Evolutionary conservation across 2,329 filamentous ascomycete species (phyloP), one percentile per base, ranked within the genome.

Genomic region (Epichloe glyceriae): DNA sequence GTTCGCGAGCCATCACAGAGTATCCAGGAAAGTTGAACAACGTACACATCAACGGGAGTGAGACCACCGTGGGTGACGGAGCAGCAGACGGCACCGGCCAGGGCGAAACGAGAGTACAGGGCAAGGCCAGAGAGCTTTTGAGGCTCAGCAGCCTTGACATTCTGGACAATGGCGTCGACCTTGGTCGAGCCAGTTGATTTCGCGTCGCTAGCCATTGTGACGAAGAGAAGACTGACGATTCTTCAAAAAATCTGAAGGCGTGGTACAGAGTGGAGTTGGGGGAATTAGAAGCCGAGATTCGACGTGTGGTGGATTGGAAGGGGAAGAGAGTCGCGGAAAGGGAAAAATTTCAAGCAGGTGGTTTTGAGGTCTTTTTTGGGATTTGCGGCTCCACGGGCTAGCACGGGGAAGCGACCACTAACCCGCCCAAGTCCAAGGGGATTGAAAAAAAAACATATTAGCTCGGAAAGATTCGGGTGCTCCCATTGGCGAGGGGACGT

Each of bases 31-130:
- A 42, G 6, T 15, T n/a, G 2, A 8, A n/a, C n/a, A 44, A 87
- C 91, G 73, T 93, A 97, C 91, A 98, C 93, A 86, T 98, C 93
- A 72, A 98, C 89, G 67, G 93, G 93, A 62, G 93, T 98, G 64
- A 97, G 83, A 67, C 80, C 86, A 73, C 91, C 93, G 82, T 98
- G 93, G 68, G 93, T 98, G 75, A 97, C 76, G 63, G 90, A 93
- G 75, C 93, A 98, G 84, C 93, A 96, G 78, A 97, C 76, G 64
- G 93, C 93, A 75, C 93, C 93, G 64, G 93, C 90, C 65, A 98
- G 86, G 74, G 93, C 91, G 77, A 96, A 96, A 73, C 88, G 83
- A 64, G 88, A 87, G 84, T 97, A 97, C 63, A 98, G 87, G 54
- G 70, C 75, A 60, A 89, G 4, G 59, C 73, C 74, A 57, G 66